These are phyloP conservation scores for Mangifera indica DNA, from an alignment of 345 rosid species.

Conservation along the genomic window DNA sequence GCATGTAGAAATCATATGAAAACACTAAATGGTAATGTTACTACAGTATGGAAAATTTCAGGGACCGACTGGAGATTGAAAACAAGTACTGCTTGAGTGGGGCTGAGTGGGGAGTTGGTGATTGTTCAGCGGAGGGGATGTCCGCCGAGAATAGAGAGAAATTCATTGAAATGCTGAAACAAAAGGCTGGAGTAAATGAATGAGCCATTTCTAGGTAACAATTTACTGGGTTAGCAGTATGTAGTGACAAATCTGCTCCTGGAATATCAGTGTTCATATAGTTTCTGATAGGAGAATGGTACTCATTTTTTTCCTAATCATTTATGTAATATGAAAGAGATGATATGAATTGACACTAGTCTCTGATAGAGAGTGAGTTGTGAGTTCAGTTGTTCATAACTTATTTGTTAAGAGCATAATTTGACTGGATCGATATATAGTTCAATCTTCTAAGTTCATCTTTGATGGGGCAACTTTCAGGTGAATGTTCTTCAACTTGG, in stretches of 20 bases:
- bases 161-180: slow-evolving; percentile 77
- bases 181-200: slow-evolving; percentile 52
- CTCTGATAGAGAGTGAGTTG: neutral
- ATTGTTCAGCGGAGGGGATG: slow-evolving; percentile 87
- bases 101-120: slow-evolving; percentile 97
- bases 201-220: slow-evolving; percentile 10
- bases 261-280: neutral
- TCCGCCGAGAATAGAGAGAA: slow-evolving; percentile 63
- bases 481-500: too few species aligned
- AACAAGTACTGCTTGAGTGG: slow-evolving; percentile 91
- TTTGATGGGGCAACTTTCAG: neutral
- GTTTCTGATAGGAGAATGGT: neutral
- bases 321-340: neutral
- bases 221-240: neutral
- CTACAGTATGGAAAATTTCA: slow-evolving; percentile 22
- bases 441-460: neutral
- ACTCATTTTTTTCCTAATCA: neutral
- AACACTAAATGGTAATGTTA: neutral
- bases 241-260: neutral
- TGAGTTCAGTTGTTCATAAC: neutral
- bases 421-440: neutral
- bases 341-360: neutral
- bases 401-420: neutral
- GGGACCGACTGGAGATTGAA: slow-evolving; percentile 60
- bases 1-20: neutral